A percentile compares a stretch with the other conserved stretches of the same genome.
Conservation (phyloP, 179 eudicot species). For the Dionaea muscipula region DNA sequence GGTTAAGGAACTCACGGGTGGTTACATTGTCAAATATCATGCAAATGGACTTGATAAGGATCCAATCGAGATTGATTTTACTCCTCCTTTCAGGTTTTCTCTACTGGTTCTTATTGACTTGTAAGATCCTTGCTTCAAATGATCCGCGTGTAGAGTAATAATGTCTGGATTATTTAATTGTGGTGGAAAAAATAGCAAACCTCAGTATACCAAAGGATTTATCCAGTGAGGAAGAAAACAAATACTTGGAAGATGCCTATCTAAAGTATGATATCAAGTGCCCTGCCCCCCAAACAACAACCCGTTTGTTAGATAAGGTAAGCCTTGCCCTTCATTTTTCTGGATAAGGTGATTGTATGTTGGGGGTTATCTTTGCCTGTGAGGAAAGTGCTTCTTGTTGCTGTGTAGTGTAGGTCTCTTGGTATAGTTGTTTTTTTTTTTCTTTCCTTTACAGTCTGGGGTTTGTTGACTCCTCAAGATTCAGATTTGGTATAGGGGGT, state of each 20-base stretch:
- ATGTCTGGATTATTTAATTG: constrained; percentile 12
- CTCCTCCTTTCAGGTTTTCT: constrained; percentile 93
- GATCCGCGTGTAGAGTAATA: not conserved
- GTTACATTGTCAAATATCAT: constrained; percentile 68
- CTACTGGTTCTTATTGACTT: not conserved
- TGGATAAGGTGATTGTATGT: no score
- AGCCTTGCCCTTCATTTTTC: constrained; percentile 6
- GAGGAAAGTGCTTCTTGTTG: no score
- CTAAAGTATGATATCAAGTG: constrained; percentile 67
- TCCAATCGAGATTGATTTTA: constrained; percentile 88
- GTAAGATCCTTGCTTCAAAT: not conserved
- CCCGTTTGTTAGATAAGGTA: constrained; percentile 84
- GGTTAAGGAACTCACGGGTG: constrained; percentile 92
- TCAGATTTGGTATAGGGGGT: no score
- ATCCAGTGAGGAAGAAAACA: constrained; percentile 56
- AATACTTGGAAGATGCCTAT: constrained; percentile 69
- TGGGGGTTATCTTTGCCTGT: no score
- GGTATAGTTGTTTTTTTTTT: no score
- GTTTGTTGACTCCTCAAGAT: no score
- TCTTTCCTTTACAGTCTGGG: no score
- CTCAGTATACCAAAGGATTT: constrained; percentile 84
- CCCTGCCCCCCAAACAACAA: constrained; percentile 85
- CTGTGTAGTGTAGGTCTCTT: no score
- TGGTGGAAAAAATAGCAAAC: constrained; percentile 69
- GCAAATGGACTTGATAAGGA: constrained; percentile 73